Base-by-base conservation (phyloP, 2,329 filamentous ascomycete genomes). In the Xylaria sp. region DNA sequence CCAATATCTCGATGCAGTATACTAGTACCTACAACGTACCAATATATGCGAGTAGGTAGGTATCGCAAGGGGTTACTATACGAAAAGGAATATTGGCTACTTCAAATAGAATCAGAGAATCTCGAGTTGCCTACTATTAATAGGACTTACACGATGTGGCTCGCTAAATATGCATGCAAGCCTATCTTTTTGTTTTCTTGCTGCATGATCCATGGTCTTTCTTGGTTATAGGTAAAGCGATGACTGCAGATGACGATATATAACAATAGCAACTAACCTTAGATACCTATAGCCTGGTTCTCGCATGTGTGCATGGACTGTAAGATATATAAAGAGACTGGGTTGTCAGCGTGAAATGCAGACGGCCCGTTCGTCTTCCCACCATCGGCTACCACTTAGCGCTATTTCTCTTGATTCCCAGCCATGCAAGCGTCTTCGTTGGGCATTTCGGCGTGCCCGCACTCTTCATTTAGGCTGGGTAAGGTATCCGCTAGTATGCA, bases 311-410 rank as follows among this genome's bases (percentile, higher is more conserved):
- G 55, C 23, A 46, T 31, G 39, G 23, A 33, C 18, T 43, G 28
- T 28, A 28, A 4, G 28, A 41, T 51, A 18, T 31, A 46, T 33
- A 28, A 12, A 60, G 23, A 52, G 15, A 12, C 9, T 36, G 25
- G 20, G 12, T 31, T 33, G 23, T 66, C 8, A 10, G 28, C 12
- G n/a, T 58, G 41, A 60, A 60, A 60, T 59, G 54, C 61, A 60
- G 18, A 64, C 49, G 10, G 20, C 18, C 39, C 31, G 6, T n/a
- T 5, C 9, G 8, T 25, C 28, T 28, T 28, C 13, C 18, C 15
- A 6, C 25, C 36, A 49, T 56, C 43, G 43, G 18, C n/a, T 6
- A 23, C 41, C 31, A 46, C 20, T 57, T 25, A 43, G 9, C 31
- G 13, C n/a, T 48, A n/a, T 10, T 23, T 18, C 39, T 15, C 39